These are phyloP conservation scores for Morella rubra DNA, from an alignment of 306 rosid species.

Conservation along the genomic window DNA sequence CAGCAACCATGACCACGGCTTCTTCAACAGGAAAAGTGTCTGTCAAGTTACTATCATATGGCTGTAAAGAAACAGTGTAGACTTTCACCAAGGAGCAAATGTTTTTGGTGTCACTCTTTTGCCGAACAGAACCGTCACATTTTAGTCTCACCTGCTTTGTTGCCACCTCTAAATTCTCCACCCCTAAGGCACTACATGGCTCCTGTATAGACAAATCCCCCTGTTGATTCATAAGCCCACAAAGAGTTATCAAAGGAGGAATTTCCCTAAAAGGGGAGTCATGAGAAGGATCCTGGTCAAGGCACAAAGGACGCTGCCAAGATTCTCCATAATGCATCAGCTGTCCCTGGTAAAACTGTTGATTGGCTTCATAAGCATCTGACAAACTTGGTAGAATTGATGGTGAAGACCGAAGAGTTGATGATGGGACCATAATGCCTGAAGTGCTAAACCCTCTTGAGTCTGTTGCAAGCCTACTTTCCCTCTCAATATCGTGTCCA, in stretches of 20 bases:
- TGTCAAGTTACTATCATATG: constrained; percentile 30
- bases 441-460: constrained; percentile 30
- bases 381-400: constrained; percentile 40
- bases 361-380: constrained; percentile 38
- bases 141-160: constrained; percentile 37
- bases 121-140: constrained; percentile 46
- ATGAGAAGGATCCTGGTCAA: constrained; percentile 41
- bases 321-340: constrained; percentile 39
- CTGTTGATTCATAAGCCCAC: constrained; percentile 44
- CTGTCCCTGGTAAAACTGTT: constrained; percentile 36
- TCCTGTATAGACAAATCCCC: constrained; percentile 40
- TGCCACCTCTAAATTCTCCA: constrained; percentile 43
- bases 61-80: constrained; percentile 36
- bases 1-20: constrained; percentile 36
- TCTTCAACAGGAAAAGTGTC: constrained; percentile 38
- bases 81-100: constrained; percentile 35
- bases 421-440: constrained; percentile 32
- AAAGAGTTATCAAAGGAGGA: constrained; percentile 42
- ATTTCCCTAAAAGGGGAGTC: constrained; percentile 39
- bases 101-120: constrained; percentile 43
- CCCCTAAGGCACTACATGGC: constrained; percentile 37
- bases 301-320: constrained; percentile 40
- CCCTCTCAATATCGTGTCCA: constrained; percentile 41
- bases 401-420: constrained; percentile 36
- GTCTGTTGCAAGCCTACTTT: constrained; percentile 33